phyloP scores from a whole-genome alignment of 169 alveolate species.

The Neospora caninum region DNA sequence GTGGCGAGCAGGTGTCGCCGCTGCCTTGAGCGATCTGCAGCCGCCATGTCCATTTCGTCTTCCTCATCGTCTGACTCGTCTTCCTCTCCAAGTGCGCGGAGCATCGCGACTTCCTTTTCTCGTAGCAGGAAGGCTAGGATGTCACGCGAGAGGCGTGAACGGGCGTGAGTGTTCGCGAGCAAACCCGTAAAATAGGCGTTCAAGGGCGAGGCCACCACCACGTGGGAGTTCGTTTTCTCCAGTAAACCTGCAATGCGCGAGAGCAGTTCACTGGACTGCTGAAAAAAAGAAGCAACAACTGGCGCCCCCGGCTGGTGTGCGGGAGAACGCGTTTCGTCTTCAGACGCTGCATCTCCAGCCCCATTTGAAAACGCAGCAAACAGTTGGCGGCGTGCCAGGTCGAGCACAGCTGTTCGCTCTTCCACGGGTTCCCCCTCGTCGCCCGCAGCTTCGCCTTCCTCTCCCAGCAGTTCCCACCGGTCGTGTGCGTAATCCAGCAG shows the following conservation, averaged over 20 bases:
- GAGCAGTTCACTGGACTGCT: not conserved
- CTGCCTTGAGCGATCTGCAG: not conserved
- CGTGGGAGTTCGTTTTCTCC: constrained; percentile 4
- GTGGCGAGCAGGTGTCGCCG: not conserved
- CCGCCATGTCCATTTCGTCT: not conserved
- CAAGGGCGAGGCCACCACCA: not conserved
- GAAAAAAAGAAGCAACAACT: not conserved
- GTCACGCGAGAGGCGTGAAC: not conserved
- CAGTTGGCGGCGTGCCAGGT: not conserved
- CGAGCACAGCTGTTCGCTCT: not conserved
- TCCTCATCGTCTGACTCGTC: not conserved
- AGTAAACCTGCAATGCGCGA: not conserved
- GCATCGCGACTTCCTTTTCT: not conserved
- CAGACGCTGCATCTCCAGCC: not conserved
- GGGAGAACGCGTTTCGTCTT: not conserved
- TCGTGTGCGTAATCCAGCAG: constrained; percentile 10
- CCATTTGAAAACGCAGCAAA: not conserved
- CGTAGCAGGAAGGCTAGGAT: not conserved
- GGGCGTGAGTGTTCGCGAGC: not conserved
- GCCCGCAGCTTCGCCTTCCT: not conserved
- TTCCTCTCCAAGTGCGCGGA: constrained; percentile 1
- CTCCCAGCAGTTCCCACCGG: not conserved
- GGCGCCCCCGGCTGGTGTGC: not conserved
- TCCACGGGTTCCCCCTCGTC: not conserved
- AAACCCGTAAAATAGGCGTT: not conserved